Conservation (phyloP, 2,329 filamentous ascomycete genomes). For the Mollisia scopiformis region DNA sequence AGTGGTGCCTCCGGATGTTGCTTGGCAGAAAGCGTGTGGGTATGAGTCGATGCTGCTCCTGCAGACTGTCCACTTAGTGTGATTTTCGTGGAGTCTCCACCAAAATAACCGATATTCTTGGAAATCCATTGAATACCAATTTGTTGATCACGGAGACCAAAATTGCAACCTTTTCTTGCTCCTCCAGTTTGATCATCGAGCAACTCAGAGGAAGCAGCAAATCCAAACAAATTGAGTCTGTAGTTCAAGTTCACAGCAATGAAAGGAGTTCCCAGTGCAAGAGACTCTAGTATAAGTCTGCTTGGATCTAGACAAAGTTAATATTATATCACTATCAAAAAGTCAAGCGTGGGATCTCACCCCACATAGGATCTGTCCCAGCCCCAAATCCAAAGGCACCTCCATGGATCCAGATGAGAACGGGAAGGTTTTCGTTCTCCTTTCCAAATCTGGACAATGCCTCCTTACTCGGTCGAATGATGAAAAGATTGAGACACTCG, state of each 20-base stretch:
- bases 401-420: slow-evolving; percentile 71
- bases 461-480: slow-evolving; percentile 10
- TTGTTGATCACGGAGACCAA: slow-evolving; percentile 40
- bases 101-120: slow-evolving; percentile 29
- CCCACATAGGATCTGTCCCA: slow-evolving; percentile 34
- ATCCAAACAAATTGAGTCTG: slow-evolving; percentile 16
- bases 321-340: slow-evolving; percentile 37
- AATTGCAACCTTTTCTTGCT: slow-evolving; percentile 47
- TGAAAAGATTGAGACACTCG: slow-evolving; percentile 15
- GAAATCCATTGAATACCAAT: slow-evolving; percentile 49
- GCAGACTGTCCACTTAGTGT: slow-evolving; percentile 56
- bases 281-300: slow-evolving; percentile 46
- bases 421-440: slow-evolving; percentile 54
- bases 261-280: slow-evolving; percentile 59
- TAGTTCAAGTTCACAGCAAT: slow-evolving; percentile 60
- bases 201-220: slow-evolving; percentile 39
- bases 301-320: slow-evolving; percentile 49
- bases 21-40: slow-evolving; percentile 72
- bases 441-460: neutral
- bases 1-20: slow-evolving; percentile 54
- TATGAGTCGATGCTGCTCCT: slow-evolving; percentile 63
- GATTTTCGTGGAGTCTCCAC: slow-evolving; percentile 49
- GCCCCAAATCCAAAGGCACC: slow-evolving; percentile 57
- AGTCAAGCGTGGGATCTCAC: slow-evolving; percentile 20
- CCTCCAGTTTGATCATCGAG: slow-evolving; percentile 35